phyloP scores from a whole-genome alignment of 495 filamentous ascomycete genomes.

The Penicillium robsamsonii region DNA sequence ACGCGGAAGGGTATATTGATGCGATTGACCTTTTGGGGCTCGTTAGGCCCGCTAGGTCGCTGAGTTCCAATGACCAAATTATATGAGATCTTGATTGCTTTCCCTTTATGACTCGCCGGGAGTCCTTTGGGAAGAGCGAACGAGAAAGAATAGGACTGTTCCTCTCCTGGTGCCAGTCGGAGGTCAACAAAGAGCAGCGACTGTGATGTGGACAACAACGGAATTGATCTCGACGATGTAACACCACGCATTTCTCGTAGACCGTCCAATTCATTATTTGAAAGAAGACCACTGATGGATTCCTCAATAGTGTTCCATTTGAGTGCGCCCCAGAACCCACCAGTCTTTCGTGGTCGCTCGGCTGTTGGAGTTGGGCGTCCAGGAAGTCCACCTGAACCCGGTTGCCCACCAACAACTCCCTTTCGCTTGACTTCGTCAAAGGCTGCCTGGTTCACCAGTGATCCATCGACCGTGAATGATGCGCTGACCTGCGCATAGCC shows the following conservation, averaged over 20 bases:
- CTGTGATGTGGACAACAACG: conserved; percentile 90
- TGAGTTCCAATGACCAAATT: conserved; percentile 91
- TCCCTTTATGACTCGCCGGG: conserved; percentile 86
- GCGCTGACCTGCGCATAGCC: conserved; percentile 95
- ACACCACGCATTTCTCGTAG: conserved; percentile 91
- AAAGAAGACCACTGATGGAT: conserved; percentile 81
- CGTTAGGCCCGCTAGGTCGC: conserved; percentile 68
- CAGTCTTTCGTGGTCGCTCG: conserved; percentile 71
- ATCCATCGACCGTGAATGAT: conserved; percentile 87
- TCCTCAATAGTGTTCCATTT: conserved; percentile 89
- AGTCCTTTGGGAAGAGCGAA: conserved; percentile 83
- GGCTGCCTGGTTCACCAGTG: conserved; percentile 79
- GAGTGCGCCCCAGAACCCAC: conserved; percentile 77
- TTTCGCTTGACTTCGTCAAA: conserved; percentile 97
- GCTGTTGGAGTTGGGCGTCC: conserved; percentile 24
- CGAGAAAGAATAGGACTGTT: conserved; percentile 77
- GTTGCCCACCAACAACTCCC: conserved; percentile 81
- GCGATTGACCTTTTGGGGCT: conserved; percentile 80
- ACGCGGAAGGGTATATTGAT: conserved; percentile 95
- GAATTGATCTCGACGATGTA: conserved; percentile 75
- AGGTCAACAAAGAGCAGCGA: conserved; percentile 95
- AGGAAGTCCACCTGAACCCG: conserved; percentile 68
- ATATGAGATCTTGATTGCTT: conserved; percentile 92
- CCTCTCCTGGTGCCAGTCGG: conserved; percentile 82
- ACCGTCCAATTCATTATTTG: conserved; percentile 80